Base-by-base conservation (phyloP, 441 rosid species). In the Bruguiera hainesii region DNA sequence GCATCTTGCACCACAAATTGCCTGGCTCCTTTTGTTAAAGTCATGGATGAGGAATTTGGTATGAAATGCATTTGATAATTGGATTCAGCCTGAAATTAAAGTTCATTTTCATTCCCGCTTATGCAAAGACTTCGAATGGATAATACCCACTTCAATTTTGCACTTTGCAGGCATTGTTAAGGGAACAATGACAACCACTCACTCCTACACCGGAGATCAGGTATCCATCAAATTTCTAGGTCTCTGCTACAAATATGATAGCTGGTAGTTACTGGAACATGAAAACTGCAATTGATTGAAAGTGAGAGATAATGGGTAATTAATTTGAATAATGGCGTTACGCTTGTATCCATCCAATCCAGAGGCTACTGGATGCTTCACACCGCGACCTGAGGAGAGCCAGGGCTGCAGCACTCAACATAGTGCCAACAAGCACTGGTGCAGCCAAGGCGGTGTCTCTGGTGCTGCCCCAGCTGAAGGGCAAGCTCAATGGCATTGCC, bases 171-270 rank as follows among this genome's bases (percentile, higher is more conserved):
- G 98, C 74, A 91, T 91, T 77, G 92, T 94, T 66, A 94, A 91
- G 87, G 99, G 99, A 67, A 88, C 99, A 52, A 94, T 94, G 98
- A 94, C 98, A 67, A 94, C 99, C 26, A 94, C 99, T 31, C 98
- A 94, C 76, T 94, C 99, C 69, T 94, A 91, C 87, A 94, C 97
- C 0, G 97, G 99, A 26, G 99, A 94, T 83, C 99, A 91, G 92
- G 97, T 93, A 82, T 20, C 56, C 19, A 26, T 48, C 49, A 30
- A 5, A 1, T 15, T 13, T 35, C 29, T 37, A 28, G 10, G 15
- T 10, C 61, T 58, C 51, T 61, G 65, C 23, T 28, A 25, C 26
- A 3, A 13, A 15, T 10, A 2, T 56, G 56, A 18, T 8, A 23
- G 8, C 25, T 11, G 16, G 35, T 66, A 39, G 7, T 37, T 26